A percentile compares a stretch with the other conserved stretches of the same genome.
Conservation (phyloP, 2,329 filamentous ascomycete species). For the Phaeophleospora eucalypticola region DNA sequence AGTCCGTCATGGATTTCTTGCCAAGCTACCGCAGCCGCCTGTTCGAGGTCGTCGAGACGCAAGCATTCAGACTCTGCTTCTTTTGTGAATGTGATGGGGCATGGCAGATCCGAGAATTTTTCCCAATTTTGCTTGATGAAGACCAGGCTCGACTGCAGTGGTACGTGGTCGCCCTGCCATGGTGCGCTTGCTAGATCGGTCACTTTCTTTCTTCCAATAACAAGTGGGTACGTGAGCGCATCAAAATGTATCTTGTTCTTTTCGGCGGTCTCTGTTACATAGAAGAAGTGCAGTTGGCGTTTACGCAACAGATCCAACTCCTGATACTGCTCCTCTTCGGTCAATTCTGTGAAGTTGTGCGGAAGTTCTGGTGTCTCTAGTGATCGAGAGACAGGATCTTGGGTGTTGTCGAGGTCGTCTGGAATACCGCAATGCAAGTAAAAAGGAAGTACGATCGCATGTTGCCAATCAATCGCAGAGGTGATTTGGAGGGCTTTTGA, state of each 20-base stretch:
- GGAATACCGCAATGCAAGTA: constrained; percentile 39
- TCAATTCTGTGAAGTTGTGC: constrained; percentile 1
- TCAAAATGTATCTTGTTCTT: constrained; percentile 17
- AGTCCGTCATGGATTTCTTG: constrained; percentile 12
- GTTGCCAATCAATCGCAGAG: constrained; percentile 42
- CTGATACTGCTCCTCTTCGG: constrained; percentile 7
- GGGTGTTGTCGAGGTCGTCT: constrained; percentile 36
- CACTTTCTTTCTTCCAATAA: constrained; percentile 20
- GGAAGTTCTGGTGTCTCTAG: constrained; percentile 6
- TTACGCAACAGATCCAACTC: constrained; percentile 11
- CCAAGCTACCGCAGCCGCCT: constrained; percentile 24
- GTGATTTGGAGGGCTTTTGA: constrained; percentile 26
- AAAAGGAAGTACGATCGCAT: constrained; percentile 35
- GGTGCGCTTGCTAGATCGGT: constrained; percentile 16
- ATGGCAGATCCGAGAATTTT: constrained; percentile 6
- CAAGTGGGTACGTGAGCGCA: constrained; percentile 19
- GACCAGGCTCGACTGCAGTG: constrained; percentile 21
- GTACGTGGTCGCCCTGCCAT: constrained; percentile 27
- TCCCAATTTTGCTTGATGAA: constrained; percentile 19
- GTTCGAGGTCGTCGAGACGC: constrained; percentile 21
- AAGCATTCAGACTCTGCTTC: constrained; percentile 23
- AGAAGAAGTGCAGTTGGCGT: constrained; percentile 16
- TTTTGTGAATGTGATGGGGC: constrained; percentile 17
- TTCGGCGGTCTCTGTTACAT: constrained; percentile 13
- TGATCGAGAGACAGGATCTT: constrained; percentile 1